phyloP scores from a whole-genome alignment of 345 rosid genomes.

The Anastatica hierochuntica region DNA sequence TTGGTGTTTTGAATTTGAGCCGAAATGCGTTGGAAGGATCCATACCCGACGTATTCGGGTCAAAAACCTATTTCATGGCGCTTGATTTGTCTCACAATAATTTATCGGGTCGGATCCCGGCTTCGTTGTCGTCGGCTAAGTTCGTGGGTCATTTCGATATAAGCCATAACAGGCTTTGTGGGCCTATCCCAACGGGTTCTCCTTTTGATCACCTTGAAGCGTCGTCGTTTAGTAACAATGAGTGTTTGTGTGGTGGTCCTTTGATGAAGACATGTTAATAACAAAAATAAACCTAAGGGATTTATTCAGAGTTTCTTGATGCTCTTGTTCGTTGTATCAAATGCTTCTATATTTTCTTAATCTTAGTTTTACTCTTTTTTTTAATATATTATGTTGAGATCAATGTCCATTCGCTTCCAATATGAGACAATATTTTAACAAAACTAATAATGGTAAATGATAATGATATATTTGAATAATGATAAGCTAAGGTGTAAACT shows the following conservation, averaged over 20 bases:
- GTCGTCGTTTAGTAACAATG: conserved; percentile 57
- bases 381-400: no score
- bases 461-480: no score
- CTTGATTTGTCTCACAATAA: conserved; percentile 69
- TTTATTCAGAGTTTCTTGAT: not conserved
- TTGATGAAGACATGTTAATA: conserved; percentile 58
- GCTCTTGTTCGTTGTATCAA: conserved; percentile 1
- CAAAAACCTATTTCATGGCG: conserved; percentile 57
- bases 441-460: no score
- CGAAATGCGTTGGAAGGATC: conserved; percentile 58
- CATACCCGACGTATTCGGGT: conserved; percentile 71
- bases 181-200: conserved; percentile 62
- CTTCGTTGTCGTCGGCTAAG: conserved; percentile 43
- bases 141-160: conserved; percentile 76
- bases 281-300: no score
- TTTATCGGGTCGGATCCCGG: conserved; percentile 58
- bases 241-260: conserved; percentile 83
- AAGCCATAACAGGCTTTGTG: conserved; percentile 87
- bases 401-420: no score
- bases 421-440: no score
- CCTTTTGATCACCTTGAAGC: conserved; percentile 73
- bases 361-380: not conserved
- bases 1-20: conserved; percentile 69
- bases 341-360: not conserved
- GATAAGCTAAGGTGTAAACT: no score